Conservation (phyloP, 768 basidiomycete species). For the Tricholoma matsutake region DNA sequence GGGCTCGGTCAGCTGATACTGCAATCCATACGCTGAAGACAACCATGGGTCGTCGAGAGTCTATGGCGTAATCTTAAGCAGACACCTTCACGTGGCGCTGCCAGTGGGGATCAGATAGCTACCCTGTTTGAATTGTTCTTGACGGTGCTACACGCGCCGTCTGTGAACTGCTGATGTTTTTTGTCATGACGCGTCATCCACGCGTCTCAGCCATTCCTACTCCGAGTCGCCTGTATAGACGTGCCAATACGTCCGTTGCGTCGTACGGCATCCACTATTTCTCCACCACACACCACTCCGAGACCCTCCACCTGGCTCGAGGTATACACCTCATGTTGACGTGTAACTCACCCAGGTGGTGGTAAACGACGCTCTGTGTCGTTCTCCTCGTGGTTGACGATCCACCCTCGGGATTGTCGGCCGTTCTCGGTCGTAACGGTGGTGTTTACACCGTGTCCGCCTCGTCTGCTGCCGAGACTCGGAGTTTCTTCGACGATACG, state of each 20-base stretch:
- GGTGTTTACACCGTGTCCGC: conserved; percentile 1
- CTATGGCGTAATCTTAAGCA: too few relatives aligned
- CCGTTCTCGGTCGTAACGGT: too few relatives aligned
- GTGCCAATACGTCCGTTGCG: too few relatives aligned
- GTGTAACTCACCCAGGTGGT: conserved; percentile 1
- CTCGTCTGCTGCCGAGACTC: not conserved
- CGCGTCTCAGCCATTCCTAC: not conserved
- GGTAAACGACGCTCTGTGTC: not conserved
- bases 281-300: not conserved
- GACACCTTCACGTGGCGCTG: too few relatives aligned
- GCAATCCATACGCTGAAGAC: too few relatives aligned
- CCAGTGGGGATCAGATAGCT: not conserved
- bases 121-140: not conserved
- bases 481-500: not conserved
- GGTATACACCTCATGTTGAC: too few relatives aligned
- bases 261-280: too few relatives aligned
- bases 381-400: conserved; percentile 1
- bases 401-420: conserved; percentile 2
- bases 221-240: not conserved
- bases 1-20: too few relatives aligned
- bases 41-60: too few relatives aligned
- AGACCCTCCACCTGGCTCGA: conserved; percentile 2
- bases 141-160: too few relatives aligned
- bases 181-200: not conserved
- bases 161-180: too few relatives aligned